Conservation (phyloP, 2,329 filamentous ascomycete species). For the Pseudonectria buxi region DNA sequence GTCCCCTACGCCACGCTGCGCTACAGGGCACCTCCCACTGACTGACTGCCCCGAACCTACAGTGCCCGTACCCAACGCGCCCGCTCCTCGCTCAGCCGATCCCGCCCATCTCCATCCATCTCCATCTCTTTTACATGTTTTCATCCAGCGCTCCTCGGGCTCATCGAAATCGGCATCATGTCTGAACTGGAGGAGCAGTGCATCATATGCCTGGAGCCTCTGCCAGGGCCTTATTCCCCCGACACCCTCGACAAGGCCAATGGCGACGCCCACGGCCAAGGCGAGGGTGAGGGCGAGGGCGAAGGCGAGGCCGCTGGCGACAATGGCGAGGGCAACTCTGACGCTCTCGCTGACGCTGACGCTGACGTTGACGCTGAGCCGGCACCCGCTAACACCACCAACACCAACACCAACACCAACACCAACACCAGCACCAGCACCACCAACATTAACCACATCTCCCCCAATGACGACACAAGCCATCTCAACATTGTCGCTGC, state of each 20-base stretch:
- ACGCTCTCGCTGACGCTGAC: constrained; percentile 15
- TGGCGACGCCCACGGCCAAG: constrained; percentile 11
- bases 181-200: constrained; percentile 54
- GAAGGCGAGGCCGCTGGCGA: constrained; percentile 8
- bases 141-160: constrained; percentile 30
- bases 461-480: constrained; percentile 22
- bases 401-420: constrained; percentile 11
- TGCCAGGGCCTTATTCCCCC: constrained; percentile 33
- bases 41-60: too few relatives aligned
- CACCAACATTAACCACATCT: constrained; percentile 13
- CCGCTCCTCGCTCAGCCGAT: constrained; percentile 14
- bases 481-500: constrained; percentile 46
- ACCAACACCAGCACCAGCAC: constrained; percentile 17
- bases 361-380: constrained; percentile 16
- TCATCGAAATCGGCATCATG: constrained; percentile 38
- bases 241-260: constrained; percentile 13
- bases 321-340: constrained; percentile 8
- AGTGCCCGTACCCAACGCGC: too few relatives aligned
- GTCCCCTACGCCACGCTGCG: constrained; percentile 10
- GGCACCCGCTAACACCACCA: constrained; percentile 14
- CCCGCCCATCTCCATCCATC: constrained; percentile 12
- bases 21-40: too few relatives aligned
- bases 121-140: constrained; percentile 40
- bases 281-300: too few relatives aligned
- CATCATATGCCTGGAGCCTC: constrained; percentile 62